Conservation (phyloP, 2,329 filamentous ascomycete species). For the Diplodia seriata region DNA sequence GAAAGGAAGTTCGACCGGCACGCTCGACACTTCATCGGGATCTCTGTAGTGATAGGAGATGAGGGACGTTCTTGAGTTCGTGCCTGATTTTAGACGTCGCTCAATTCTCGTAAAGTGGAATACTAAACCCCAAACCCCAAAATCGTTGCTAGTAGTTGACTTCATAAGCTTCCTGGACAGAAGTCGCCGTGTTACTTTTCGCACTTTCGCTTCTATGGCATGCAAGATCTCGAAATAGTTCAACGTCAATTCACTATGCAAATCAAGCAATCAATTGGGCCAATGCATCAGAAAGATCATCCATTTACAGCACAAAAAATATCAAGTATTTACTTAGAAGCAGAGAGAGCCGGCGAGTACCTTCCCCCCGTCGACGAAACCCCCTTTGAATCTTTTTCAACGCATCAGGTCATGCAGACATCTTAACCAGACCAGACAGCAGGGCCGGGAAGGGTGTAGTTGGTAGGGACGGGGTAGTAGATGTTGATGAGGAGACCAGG, state of each 20-base stretch:
- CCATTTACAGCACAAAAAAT: background rate
- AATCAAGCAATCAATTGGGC: background rate
- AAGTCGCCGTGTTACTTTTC: too few species aligned
- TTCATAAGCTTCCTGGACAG: background rate
- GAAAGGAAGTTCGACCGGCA: background rate
- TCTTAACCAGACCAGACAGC: constrained; percentile 42
- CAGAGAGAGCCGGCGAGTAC: background rate
- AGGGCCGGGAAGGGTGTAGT: constrained; percentile 43
- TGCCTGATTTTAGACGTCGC: background rate
- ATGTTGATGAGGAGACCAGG: constrained; percentile 46
- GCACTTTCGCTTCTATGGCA: too few species aligned
- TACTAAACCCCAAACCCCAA: background rate
- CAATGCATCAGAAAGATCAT: background rate
- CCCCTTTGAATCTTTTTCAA: background rate
- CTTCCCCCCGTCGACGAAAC: background rate
- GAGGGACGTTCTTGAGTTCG: background rate
- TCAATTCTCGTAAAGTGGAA: background rate
- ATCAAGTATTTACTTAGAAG: constrained; percentile 14
- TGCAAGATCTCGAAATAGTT: too few species aligned
- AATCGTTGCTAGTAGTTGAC: background rate
- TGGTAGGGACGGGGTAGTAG: constrained; percentile 38
- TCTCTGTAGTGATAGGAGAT: background rate
- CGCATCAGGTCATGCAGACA: background rate
- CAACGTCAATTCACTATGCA: background rate
- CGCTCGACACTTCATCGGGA: background rate